These are phyloP conservation scores for Durio zibethinus DNA, from an alignment of 345 rosid genomes.

Conservation along the genomic window DNA sequence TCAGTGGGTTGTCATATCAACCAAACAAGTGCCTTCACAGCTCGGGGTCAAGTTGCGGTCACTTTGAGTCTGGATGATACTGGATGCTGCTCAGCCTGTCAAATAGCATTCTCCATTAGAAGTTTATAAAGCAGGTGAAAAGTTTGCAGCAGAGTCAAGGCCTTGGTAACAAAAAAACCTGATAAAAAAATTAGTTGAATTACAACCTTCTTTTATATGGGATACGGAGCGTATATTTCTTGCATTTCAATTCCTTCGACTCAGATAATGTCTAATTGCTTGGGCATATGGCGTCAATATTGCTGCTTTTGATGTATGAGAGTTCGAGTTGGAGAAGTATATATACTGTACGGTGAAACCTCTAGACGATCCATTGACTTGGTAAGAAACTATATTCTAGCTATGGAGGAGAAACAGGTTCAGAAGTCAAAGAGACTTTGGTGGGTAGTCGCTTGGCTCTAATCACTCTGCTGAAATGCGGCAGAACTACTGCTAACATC, in stretches of 20 bases:
- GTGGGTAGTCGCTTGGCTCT: not conserved
- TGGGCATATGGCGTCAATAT: not conserved
- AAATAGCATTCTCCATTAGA: not conserved
- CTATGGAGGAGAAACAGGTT: not conserved
- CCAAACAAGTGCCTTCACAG: not conserved
- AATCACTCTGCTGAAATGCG: not conserved
- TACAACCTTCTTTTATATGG: not conserved
- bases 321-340: not conserved
- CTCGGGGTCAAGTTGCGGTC: not conserved
- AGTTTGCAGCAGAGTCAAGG: no score
- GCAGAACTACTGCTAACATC: not conserved
- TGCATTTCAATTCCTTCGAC: not conserved
- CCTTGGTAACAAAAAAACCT: not conserved
- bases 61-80: not conserved
- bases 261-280: not conserved
- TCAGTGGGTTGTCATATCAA: not conserved
- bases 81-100: not conserved
- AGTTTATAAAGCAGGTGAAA: not conserved
- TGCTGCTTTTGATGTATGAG: not conserved
- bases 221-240: not conserved
- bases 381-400: not conserved
- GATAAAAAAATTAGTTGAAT: not conserved
- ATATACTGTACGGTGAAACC: not conserved
- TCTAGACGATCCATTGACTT: slow-evolving; percentile 1
- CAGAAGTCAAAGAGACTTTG: not conserved